Percentiles rank a stretch among this genome's conserved stretches.
Evolutionary conservation across 345 rosid species (phyloP).

Genomic region (Salix caprea): DNA sequence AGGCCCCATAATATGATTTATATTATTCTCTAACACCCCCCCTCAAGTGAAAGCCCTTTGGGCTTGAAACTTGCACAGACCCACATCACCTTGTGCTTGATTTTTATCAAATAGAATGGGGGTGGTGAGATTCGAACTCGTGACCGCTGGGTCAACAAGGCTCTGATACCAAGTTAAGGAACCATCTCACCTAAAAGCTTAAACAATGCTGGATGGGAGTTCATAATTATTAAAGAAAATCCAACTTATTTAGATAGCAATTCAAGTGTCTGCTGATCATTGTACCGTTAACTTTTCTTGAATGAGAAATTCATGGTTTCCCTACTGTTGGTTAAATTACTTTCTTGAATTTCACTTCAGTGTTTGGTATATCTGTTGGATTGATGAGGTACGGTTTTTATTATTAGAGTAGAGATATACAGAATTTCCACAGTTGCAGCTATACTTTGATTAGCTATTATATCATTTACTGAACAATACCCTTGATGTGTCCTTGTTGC

Average conservation of each 20-base stretch:
- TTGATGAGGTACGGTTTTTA: neutral
- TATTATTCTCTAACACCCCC: too few species aligned
- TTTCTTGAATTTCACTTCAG: neutral
- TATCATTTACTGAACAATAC: slow-evolving; percentile 7
- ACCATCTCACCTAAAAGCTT: too few species aligned
- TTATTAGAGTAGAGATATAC: neutral
- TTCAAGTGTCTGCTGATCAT: neutral
- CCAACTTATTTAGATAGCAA: neutral
- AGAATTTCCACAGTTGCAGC: neutral
- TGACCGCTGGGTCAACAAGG: too few species aligned
- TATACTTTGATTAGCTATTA: slow-evolving; percentile 6
- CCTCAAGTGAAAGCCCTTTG: too few species aligned
- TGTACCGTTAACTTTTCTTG: neutral
- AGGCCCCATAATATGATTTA: too few species aligned
- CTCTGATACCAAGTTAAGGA: too few species aligned
- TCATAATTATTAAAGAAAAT: neutral
- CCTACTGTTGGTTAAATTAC: neutral
- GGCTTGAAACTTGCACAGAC: too few species aligned
- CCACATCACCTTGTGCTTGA: too few species aligned
- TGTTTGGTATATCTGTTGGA: neutral
- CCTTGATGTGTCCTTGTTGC: slow-evolving; percentile 17
- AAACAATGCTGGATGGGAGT: neutral
- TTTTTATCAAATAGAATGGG: too few species aligned
- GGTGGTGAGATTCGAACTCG: too few species aligned
- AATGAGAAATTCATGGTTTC: neutral